phyloP scores from a whole-genome alignment of 805 yeast genomes.

The Schwanniomyces polymorphus region DNA sequence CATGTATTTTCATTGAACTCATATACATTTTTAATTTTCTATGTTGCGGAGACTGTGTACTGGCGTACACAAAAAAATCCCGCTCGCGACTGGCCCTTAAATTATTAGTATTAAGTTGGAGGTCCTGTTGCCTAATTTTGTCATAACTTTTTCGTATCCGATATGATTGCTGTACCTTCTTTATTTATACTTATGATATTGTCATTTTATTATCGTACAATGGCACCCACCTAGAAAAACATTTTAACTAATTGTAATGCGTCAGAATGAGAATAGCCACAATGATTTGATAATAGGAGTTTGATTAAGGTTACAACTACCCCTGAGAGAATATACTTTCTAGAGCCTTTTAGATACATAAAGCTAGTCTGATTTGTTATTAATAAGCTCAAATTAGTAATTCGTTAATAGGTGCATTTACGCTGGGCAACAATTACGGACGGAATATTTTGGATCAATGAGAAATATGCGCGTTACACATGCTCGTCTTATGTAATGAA shows the following conservation, averaged over 20 bases:
- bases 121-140: constrained; percentile 21
- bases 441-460: background rate
- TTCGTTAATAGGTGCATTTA: background rate
- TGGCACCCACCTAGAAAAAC: too few species aligned
- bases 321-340: background rate
- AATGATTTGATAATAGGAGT: background rate
- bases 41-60: constrained; percentile 34
- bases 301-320: background rate
- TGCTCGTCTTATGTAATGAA: background rate
- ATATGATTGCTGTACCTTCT: constrained; percentile 16
- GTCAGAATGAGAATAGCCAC: too few species aligned
- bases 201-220: background rate
- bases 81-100: too few species aligned
- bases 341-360: background rate
- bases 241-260: too few species aligned
- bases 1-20: too few species aligned
- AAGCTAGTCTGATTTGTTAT: background rate
- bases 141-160: constrained; percentile 22
- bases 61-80: constrained; percentile 17
- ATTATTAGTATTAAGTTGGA: constrained; percentile 18
- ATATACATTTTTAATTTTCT: constrained; percentile 21
- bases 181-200: background rate
- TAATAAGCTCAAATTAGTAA: background rate
- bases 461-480: background rate
- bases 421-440: background rate